Percentiles rank a stretch among this genome's conserved stretches.
Conservation (phyloP, 2,329 filamentous ascomycete genomes). For the Fusarium hostae region DNA sequence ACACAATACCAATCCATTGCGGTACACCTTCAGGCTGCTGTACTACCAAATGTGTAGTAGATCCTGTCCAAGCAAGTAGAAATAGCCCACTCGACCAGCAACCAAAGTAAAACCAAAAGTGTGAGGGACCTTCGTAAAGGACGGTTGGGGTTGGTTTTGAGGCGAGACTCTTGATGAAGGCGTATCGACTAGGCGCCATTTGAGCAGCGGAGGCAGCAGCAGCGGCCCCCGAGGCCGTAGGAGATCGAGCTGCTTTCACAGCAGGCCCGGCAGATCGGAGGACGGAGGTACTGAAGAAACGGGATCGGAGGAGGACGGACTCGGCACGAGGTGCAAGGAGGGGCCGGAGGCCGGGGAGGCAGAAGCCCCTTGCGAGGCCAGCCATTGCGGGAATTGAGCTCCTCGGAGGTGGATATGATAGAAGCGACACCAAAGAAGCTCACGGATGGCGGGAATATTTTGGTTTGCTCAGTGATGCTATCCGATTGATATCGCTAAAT, state of each 20-base stretch:
- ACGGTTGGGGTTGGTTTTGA: conserved; percentile 65
- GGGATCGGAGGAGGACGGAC: conserved; percentile 37
- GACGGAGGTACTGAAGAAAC: conserved; percentile 48
- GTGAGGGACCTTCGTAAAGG: conserved; percentile 73
- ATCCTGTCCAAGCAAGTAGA: conserved; percentile 50
- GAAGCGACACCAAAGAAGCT: background rate
- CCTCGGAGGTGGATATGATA: background rate
- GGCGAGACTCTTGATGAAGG: conserved; percentile 66
- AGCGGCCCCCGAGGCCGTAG: conserved; percentile 15
- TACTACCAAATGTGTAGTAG: conserved; percentile 50
- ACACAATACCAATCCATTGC: conserved; percentile 67
- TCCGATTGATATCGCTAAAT: conserved; percentile 15
- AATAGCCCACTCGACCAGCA: conserved; percentile 66
- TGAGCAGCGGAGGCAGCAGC: conserved; percentile 24
- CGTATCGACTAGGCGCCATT: conserved; percentile 50
- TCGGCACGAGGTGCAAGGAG: conserved; percentile 40
- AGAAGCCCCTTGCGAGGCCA: conserved; percentile 47
- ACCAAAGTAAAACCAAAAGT: conserved; percentile 70
- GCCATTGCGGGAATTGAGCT: conserved; percentile 41
- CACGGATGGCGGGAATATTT: background rate
- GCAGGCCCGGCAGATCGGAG: conserved; percentile 32
- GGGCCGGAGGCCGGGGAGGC: conserved; percentile 43
- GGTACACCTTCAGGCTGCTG: conserved; percentile 60
- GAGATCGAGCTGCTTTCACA: conserved; percentile 29
- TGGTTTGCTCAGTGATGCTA: conserved; percentile 13